Base-by-base conservation (phyloP, 495 filamentous ascomycete species). In the Podospora fimiseda region DNA sequence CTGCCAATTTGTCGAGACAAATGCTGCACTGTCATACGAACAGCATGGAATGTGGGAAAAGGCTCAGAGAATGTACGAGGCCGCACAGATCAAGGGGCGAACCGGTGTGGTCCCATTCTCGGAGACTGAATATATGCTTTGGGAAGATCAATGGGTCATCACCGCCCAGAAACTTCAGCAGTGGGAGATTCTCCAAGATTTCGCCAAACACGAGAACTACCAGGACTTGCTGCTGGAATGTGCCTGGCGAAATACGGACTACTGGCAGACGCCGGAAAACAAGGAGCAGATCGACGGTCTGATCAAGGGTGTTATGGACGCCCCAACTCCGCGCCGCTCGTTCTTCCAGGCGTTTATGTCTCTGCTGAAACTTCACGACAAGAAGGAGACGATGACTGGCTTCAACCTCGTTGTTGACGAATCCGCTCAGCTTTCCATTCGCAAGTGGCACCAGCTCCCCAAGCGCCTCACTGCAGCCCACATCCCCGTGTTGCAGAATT, bases 11-110 rank as follows among this genome's bases (percentile, higher is more conserved):
- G 83, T 96, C 4, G 94, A 97, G 70, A 96, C 92, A 9, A 99
- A 97, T 60, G 86, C 92, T 20, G 94, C 90, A 0, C 72, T 99
- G 8, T 99, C 94, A 0, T 99, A 95, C 59, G 94, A 99, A 70
- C 94, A 99, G 63, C 91, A 93, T 60, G 94, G 94, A 20, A 95
- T 96, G 86, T 99, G 94, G 93, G 93, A 96, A 57, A 96, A 96
- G 64, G 88, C 94, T 11, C 94, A 97, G 68, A 83, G 86, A 58
- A 85, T 96, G 72, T 99, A 96, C 68, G 94, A 99, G 64, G 84
- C 82, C 40, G 94, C 93, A 0, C 94, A 97, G 69, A 91, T 96
- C 65, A 99, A 96, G 67, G 92, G 94, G 40, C 81, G 94, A 33
- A 96, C 89, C 1, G 92, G 90, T 23, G 86, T 87, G 13, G 81